Evolutionary conservation across 768 basidiomycete species (phyloP), one percentile per base, ranked within the genome.

Genomic region (Pholiota conissans): DNA sequence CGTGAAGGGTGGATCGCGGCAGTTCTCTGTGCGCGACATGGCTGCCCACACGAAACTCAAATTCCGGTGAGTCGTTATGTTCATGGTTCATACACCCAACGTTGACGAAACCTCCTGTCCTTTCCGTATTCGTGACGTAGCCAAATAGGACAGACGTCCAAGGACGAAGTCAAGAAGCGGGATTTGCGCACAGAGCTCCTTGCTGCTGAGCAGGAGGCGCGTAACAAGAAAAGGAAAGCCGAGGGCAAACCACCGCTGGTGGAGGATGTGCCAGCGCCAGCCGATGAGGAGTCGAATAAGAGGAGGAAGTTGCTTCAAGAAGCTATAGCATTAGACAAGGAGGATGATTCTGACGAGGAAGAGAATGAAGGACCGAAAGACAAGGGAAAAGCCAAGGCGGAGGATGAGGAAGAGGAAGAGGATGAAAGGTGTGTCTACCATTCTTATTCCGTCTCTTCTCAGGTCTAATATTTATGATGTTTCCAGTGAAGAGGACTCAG

Each of bases 31-130:
- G 67, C 85, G 91, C 60, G 94, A 97, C 71, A 90, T 98, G 84
- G 93, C 96, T 5, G 81, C 93, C 2, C 91, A 98, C 71, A 99
- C 96, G 1, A 96, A 97, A 74, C 89, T 99, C 65, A 99, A 99
- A 78, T 99, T 99, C 76, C 87, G 96, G 87, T 91, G 58, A 39
- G 71, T 64, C 47, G 37, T 37, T 26, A 26, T 13, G 29, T 27
- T 1, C 5, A 46, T 45, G 18, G 8, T 24, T 10, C 20, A 42
- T 22, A 7, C 22, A 9, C 24, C 22, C n/a, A 6, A 45, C 42
- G 6, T 18, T 20, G n/a, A 6, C 22, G n/a, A 22, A 24, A n/a
- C 22, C 11, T 18, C n/a, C 11, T 18, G 22, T 18, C 22, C 3
- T 45, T 9, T 13, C 2, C 20, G 7, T 45, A 22, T 10, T 22